A percentile compares a stretch with the other conserved stretches of the same genome.
phyloP scores from a whole-genome alignment of 2,329 filamentous ascomycete species.

The Fusarium palustre region DNA sequence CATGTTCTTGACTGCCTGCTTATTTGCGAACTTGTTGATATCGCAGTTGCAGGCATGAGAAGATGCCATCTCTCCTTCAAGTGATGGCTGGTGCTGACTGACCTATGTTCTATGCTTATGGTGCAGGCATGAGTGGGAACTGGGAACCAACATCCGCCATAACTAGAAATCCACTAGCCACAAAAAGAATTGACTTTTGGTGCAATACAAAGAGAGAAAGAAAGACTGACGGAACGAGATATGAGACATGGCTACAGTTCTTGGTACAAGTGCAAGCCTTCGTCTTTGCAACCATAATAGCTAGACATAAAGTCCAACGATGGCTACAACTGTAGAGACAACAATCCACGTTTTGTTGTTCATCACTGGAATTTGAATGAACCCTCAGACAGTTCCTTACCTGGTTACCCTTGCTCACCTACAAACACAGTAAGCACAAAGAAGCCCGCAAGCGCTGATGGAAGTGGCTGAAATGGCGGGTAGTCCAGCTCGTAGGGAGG shows the following conservation, averaged over 20 bases:
- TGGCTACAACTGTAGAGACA: too few relatives aligned
- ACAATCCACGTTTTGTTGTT: background rate
- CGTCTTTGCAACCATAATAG: background rate
- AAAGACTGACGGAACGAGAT: background rate
- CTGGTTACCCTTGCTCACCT: background rate
- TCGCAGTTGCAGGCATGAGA: background rate
- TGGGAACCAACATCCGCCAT: conserved; percentile 13
- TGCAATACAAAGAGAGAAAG: conserved; percentile 14
- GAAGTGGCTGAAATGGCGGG: conserved; percentile 33
- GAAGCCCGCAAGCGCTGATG: conserved; percentile 23
- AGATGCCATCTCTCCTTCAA: background rate
- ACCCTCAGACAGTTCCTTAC: background rate
- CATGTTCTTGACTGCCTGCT: background rate
- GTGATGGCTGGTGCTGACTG: conserved; percentile 21
- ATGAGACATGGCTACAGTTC: background rate
- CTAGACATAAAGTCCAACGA: background rate
- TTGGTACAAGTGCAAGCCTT: background rate
- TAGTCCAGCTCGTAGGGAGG: conserved; percentile 9
- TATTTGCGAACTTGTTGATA: background rate
- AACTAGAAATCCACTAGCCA: conserved; percentile 13
- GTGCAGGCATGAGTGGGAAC: conserved; percentile 22
- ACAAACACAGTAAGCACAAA: conserved; percentile 29
- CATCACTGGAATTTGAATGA: conserved; percentile 2
- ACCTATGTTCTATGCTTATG: conserved; percentile 13
- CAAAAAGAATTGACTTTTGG: conserved; percentile 3